Percentiles rank a stretch among this genome's conserved stretches.
Evolutionary conservation across 1,284 basidiomycete genomes (phyloP).

Genomic region (Trametes hirsuta): DNA sequence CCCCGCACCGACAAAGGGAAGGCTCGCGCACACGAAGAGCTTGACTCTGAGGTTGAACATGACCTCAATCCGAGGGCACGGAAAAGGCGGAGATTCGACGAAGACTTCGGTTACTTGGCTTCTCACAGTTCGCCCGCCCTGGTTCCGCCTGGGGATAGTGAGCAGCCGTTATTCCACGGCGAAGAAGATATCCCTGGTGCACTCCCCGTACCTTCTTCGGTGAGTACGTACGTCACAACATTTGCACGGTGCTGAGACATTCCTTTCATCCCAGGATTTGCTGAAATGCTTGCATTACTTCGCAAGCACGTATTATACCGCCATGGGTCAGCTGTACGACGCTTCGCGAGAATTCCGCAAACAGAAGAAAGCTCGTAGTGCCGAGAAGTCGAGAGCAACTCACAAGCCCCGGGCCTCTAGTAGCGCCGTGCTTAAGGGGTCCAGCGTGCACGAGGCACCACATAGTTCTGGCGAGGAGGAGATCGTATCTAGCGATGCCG

Average conservation of each 20-base stretch:
- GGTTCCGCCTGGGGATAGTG: not conserved
- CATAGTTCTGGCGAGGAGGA: conserved; percentile 12
- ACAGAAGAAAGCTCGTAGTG: conserved; percentile 39
- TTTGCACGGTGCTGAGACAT: not conserved
- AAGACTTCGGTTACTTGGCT: conserved; percentile 44
- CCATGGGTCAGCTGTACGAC: conserved; percentile 60
- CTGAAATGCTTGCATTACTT: conserved; percentile 73
- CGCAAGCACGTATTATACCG: conserved; percentile 62
- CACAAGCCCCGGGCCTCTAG: not conserved
- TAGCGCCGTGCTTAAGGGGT: not conserved
- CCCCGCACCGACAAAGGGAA: conserved; percentile 30
- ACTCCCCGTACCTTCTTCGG: conserved; percentile 49
- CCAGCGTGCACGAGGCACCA: not conserved
- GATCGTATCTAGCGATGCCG: conserved; percentile 11
- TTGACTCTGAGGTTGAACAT: conserved; percentile 24
- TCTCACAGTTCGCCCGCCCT: conserved; percentile 1
- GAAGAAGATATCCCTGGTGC: not conserved
- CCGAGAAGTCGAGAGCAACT: conserved; percentile 9
- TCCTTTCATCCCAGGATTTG: conserved; percentile 53
- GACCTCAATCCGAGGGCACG: conserved; percentile 34
- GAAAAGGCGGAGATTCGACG: conserved; percentile 42
- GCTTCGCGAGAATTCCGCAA: conserved; percentile 49
- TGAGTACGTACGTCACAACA: conserved; percentile 33
- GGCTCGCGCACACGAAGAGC: conserved; percentile 24
- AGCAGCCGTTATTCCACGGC: not conserved